Evolutionary conservation across 2,329 filamentous ascomycete species (phyloP), one percentile per base, ranked within the genome.

Genomic region (Knoxdaviesia capensis): DNA sequence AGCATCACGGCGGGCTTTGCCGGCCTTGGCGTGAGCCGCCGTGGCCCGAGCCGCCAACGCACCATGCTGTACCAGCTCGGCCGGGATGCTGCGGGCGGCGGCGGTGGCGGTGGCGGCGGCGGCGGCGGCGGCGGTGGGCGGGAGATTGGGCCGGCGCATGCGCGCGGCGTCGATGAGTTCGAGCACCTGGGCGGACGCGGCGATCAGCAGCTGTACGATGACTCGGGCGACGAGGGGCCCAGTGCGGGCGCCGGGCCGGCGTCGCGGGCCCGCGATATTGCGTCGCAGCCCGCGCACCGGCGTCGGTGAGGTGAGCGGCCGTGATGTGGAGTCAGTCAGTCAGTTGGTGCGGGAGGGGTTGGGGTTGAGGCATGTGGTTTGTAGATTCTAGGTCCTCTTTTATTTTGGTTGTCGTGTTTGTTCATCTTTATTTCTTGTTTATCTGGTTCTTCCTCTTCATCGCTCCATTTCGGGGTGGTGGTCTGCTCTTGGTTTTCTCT

Each of bases 1-100:
- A 87, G 88, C 5, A 68, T 98, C 28, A 87, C 90, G 0, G 83
- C 83, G n/a, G 86, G 82, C 32, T 73, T 98, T 50, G 76, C 75
- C 29, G 71, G 74, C 7, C 69, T 98, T 7, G 85, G 90, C 50
- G 87, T 98, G 55, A 76, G 80, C 30, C 81, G 80, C 51, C 77
- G 88, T 48, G 90, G 87, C 48, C 62, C 85, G 0, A 65, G 71
- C 30, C 76, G 90, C 9, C 83, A 96, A 60, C 76, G 90, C 39
- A 98, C 90, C 0, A 61, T 96, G 42, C 68, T 98, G 34, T 80
- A 9, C 33, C 35, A 20, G 20, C 20, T 11, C 8, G 34, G 8
- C 9, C 35, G 33, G 41, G 48, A 39, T 39, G 46, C 28, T 35
- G 46, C 44, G 44, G 44, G 41, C 20, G 20, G 20, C 20, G 20